Evolutionary conservation across 176 grass and related monocot genomes (phyloP).

Genomic region (Avena sativa): DNA sequence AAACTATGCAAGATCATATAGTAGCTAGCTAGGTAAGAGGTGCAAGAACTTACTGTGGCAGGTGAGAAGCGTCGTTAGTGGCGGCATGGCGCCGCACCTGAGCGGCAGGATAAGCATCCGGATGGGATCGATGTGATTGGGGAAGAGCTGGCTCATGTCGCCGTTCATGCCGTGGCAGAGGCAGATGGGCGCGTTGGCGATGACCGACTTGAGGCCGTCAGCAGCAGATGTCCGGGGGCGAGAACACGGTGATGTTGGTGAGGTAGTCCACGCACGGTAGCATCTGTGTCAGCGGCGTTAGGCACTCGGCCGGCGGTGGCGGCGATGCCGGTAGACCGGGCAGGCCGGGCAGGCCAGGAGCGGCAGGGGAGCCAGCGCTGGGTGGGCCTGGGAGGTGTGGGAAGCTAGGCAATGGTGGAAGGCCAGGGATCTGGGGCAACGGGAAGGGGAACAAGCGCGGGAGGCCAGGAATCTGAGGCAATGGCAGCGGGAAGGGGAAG

Average conservation of each 20-base stretch:
- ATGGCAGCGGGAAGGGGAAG: background rate
- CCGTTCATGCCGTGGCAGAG: slow-evolving; percentile 32
- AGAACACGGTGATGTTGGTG: slow-evolving; percentile 36
- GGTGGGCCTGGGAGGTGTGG: background rate
- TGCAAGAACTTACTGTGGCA: slow-evolving; percentile 19
- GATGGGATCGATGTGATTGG: slow-evolving; percentile 12
- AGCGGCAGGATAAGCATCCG: slow-evolving; percentile 29
- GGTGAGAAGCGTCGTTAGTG: background rate
- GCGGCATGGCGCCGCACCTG: slow-evolving; percentile 24
- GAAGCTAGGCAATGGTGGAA: background rate
- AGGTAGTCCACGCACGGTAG: slow-evolving; percentile 48
- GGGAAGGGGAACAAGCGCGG: background rate
- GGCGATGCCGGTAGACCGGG: background rate
- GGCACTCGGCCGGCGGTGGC: slow-evolving; percentile 30
- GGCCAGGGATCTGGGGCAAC: background rate
- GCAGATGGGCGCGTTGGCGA: slow-evolving; percentile 38
- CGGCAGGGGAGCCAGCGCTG: background rate
- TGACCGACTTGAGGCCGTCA: slow-evolving; percentile 35
- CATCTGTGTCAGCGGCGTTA: slow-evolving; percentile 16
- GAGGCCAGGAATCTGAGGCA: background rate
- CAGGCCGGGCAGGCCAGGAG: background rate
- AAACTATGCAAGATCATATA: background rate
- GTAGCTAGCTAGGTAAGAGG: background rate
- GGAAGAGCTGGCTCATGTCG: slow-evolving; percentile 34
- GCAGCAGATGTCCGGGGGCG: slow-evolving; percentile 33